Base-by-base conservation (phyloP, 2,329 filamentous ascomycete species). In the Beauveria scarabaeidicola region DNA sequence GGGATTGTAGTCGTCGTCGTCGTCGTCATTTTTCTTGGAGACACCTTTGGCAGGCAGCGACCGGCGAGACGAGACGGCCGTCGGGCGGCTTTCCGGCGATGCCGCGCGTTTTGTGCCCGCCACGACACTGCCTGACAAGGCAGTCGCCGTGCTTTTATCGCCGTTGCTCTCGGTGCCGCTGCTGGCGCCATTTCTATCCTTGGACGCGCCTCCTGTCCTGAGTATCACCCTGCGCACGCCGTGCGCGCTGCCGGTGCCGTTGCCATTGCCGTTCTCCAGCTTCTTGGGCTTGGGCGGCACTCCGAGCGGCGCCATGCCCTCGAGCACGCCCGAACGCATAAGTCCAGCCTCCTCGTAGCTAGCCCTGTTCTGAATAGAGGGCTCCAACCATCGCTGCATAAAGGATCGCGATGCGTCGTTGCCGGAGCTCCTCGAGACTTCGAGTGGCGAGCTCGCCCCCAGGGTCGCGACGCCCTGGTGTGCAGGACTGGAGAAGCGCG, bases 301-400 rank as follows among this genome's bases (percentile, higher is more conserved):
- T 44, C 91, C 91, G 59, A 96, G 76, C 27, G 91, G 87, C 57
- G 86, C 86, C 91, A 96, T 96, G 67, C 87, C 87, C 72, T 90
- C 87, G 61, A 95, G 78, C 19, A 95, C 89, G 64, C 89, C 89
- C 71, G 85, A 84, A 52, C 87, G 81, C 67, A 87, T 78, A 65
- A 94, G 81, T 48, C 88, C 89, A 60, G 81, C 84, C 70, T 96
- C 90, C 76, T 90, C 85, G 69, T 87, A 96, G 70, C 88, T 93
- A 11, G 91, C 69, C 72, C 81, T 83, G 72, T 74, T 78, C 72
- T 83, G 80, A 43, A 84, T 74, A 8, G 80, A 75, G 11, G 82
- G 82, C 69, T 85, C 82, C 64, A 85, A 71, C 82, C 82, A 85
- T 62, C 74, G 74, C 63, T 80, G 74, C 79, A 85, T 78, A 61